phyloP scores from a whole-genome alignment of 2,329 filamentous ascomycete genomes.

The Stachybotrys elegans region DNA sequence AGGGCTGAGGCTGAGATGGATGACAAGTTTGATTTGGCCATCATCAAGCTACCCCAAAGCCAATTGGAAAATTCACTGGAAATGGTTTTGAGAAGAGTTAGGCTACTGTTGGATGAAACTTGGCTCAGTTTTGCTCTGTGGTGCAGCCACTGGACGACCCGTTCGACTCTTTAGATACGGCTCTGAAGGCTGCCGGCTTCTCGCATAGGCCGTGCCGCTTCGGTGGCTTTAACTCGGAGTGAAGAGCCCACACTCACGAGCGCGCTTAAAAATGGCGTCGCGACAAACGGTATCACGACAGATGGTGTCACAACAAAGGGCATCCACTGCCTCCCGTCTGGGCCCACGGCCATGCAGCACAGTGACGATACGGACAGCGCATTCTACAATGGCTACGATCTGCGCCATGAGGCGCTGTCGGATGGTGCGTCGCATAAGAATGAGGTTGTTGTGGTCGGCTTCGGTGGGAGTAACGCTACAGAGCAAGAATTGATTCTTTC shows the following conservation, averaged over 20 bases:
- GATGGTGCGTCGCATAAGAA: not conserved
- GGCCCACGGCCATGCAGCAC: not conserved
- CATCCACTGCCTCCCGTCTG: not conserved
- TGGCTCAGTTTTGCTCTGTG: not conserved
- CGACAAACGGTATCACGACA: not conserved
- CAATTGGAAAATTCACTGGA: not conserved
- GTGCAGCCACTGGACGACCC: not conserved
- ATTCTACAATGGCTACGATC: not conserved
- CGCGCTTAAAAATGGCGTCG: not conserved
- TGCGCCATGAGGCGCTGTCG: not conserved
- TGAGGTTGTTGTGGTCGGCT: not conserved
- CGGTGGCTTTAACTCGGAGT: not conserved
- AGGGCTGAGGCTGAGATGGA: not conserved
- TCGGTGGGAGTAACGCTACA: not conserved
- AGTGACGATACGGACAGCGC: not conserved
- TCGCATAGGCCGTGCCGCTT: not conserved
- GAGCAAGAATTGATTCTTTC: not conserved
- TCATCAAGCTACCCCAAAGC: not conserved
- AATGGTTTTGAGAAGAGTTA: not conserved
- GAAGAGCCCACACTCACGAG: not conserved
- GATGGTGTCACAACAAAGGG: not conserved
- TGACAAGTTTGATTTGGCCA: not conserved
- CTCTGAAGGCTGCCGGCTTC: not conserved
- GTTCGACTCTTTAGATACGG: not conserved
- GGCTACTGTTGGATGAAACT: not conserved